Conservation (phyloP, 73 alveolate genomes). For the Symbiodinium natans region DNA sequence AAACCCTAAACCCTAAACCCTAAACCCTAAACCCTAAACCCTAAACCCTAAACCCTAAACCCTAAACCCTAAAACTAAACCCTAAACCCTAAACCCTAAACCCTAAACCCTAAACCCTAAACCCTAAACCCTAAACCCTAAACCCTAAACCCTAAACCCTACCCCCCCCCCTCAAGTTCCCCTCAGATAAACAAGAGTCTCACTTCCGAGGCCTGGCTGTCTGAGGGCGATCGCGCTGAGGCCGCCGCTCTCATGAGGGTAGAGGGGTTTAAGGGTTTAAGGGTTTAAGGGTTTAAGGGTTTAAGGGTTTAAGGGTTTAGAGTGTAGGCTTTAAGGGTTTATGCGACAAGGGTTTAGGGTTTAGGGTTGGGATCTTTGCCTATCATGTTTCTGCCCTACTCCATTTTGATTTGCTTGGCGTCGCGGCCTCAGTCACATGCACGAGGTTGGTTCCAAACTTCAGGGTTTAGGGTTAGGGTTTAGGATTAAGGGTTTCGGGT, state of each 20-base stretch:
- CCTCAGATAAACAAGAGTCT: neutral
- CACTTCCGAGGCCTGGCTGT: conserved; percentile 37
- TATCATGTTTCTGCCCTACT: neutral
- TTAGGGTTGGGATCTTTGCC: neutral
- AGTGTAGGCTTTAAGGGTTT: too few relatives aligned
- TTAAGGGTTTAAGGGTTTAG: too few relatives aligned
- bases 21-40: neutral
- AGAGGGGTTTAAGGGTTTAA: too few relatives aligned
- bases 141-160: too few relatives aligned
- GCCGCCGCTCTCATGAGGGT: neutral
- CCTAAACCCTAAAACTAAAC: neutral
- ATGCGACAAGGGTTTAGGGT: too few relatives aligned
- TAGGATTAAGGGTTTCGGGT: too few relatives aligned
- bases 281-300: too few relatives aligned
- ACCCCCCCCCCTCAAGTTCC: neutral
- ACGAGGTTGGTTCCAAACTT: neutral
- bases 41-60: neutral
- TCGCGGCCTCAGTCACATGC: too few relatives aligned
- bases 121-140: too few relatives aligned
- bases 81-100: neutral
- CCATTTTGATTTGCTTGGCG: neutral
- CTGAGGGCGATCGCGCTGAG: conserved; percentile 45
- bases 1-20: too few relatives aligned
- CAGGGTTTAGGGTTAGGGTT: neutral
- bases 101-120: neutral